These are phyloP conservation scores for Trichoderma pleuroti DNA, from an alignment of 2,329 filamentous ascomycete species.

Conservation along the genomic window DNA sequence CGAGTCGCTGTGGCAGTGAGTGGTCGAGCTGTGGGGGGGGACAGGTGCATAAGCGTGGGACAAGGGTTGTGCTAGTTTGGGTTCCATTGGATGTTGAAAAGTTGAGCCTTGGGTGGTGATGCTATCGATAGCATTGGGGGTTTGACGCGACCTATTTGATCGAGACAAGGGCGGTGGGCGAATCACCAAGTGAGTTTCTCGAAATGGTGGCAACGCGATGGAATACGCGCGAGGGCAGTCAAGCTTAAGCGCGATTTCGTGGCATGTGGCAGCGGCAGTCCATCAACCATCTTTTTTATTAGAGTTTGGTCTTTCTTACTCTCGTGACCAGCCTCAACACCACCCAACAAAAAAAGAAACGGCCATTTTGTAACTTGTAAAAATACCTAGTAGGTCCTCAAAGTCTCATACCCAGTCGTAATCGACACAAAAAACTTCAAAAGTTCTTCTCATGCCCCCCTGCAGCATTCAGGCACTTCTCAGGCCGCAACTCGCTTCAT, in stretches of 20 bases:
- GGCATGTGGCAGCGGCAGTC: not conserved
- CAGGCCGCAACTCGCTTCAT: not conserved
- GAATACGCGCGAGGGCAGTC: not conserved
- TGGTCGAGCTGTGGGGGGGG: not conserved
- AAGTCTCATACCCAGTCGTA: not conserved
- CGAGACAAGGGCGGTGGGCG: not conserved
- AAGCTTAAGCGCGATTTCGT: slow-evolving; percentile 9
- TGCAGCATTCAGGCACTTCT: not conserved
- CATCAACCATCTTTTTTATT: not conserved
- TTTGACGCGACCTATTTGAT: not conserved
- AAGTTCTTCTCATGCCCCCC: not conserved
- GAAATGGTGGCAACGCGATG: not conserved
- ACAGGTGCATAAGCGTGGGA: slow-evolving; percentile 14
- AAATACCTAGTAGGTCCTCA: not conserved
- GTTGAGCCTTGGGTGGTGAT: not conserved
- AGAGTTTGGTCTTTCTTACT: not conserved
- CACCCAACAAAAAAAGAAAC: not conserved
- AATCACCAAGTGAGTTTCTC: not conserved
- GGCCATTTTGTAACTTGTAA: not conserved
- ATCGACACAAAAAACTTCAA: not conserved
- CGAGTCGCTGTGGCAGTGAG: slow-evolving; percentile 24
- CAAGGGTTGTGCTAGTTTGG: not conserved
- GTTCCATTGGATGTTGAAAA: not conserved
- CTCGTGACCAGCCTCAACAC: not conserved
- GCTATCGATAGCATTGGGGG: not conserved